Evolutionary conservation across 23 red algal genomes (phyloP).

Genomic region (Agarophyton chilense): DNA sequence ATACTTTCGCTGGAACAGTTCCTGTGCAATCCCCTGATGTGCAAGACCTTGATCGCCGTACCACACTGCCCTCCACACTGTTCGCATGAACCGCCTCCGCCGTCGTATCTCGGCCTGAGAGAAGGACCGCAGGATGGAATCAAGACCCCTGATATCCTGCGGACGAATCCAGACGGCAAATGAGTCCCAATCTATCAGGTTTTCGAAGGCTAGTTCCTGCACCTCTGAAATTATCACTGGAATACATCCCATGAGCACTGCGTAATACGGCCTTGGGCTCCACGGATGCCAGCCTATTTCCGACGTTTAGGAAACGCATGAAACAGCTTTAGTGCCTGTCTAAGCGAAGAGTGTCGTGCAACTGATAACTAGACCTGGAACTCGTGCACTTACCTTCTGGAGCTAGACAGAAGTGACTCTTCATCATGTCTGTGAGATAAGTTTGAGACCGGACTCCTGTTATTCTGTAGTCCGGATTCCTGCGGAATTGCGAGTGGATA

Average conservation of each 20-base stretch:
- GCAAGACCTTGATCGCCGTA: conserved; percentile 46
- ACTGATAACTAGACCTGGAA: background rate
- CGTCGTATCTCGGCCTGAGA: conserved; percentile 46
- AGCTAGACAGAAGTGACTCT: conserved; percentile 51
- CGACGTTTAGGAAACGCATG: background rate
- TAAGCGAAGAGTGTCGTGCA: background rate
- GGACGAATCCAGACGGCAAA: conserved; percentile 71
- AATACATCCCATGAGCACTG: conserved; percentile 64
- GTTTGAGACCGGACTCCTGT: conserved; percentile 51
- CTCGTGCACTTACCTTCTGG: conserved; percentile 63
- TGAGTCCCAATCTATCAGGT: conserved; percentile 63
- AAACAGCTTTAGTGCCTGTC: background rate
- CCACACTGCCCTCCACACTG: conserved; percentile 68
- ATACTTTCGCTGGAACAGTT: conserved; percentile 52
- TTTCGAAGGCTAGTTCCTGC: conserved; percentile 65
- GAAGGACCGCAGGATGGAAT: conserved; percentile 46
- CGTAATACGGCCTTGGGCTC: conserved; percentile 73
- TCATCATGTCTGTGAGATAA: conserved; percentile 67
- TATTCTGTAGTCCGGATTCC: conserved; percentile 49
- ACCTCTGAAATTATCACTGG: conserved; percentile 73
- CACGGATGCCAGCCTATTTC: conserved; percentile 75
- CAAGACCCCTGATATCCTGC: conserved; percentile 22
- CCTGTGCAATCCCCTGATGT: conserved; percentile 33
- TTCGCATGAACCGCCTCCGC: conserved; percentile 18
- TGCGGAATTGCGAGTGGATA: conserved; percentile 19